Evolutionary conservation across 2,329 filamentous ascomycete genomes (phyloP), one percentile per base, ranked within the genome.

Genomic region (Aspergillus novoparasiticus): DNA sequence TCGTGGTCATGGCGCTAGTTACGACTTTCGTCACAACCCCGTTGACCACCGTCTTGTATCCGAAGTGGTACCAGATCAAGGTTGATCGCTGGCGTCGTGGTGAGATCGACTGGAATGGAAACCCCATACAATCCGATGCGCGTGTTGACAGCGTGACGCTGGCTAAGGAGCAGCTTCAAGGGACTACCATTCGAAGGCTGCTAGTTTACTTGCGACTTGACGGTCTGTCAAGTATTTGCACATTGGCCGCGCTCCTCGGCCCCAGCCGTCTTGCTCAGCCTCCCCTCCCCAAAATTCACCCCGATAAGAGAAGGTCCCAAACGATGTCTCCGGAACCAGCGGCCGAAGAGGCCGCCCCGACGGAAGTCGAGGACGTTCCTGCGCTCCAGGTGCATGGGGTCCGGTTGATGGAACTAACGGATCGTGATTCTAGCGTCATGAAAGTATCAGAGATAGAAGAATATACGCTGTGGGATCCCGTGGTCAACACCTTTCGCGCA

Each of bases 401-500:
- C n/a, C 90, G 94, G 16, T 85, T 98, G 19, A 80, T 96, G 56
- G 92, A 96, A 73, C 86, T 98, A 14, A 96, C 92, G 0, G 94
- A 97, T 71, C 93, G 94, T 84, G 91, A 92, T 48, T 97, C 94
- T 0, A 94, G 93, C 21, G 94, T 97, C 70, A 98, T 98, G 94
- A 90, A 92, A 70, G 92, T 96, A 12, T 90, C 93, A 0, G 93
- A 96, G 72, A 84, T 90, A 3, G 90, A 93, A 45, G 92, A 95
- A 56, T 86, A 88, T 64, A 86, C 86, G 30, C 83, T 86, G 8
- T 85, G 86, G 71, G 94, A 98, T 71, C 93, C 94, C 0, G 89
- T 98, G 4, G 88, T 97, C 60, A 97, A 96, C 74, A 91, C 92
- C 0, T 97, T 97, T 84, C 88, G 91, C 55, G 92, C 93, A 0